Percentiles rank a stretch among this genome's conserved stretches.
Conservation (phyloP, 164 flowering plant genomes). For the Houttuynia cordata region DNA sequence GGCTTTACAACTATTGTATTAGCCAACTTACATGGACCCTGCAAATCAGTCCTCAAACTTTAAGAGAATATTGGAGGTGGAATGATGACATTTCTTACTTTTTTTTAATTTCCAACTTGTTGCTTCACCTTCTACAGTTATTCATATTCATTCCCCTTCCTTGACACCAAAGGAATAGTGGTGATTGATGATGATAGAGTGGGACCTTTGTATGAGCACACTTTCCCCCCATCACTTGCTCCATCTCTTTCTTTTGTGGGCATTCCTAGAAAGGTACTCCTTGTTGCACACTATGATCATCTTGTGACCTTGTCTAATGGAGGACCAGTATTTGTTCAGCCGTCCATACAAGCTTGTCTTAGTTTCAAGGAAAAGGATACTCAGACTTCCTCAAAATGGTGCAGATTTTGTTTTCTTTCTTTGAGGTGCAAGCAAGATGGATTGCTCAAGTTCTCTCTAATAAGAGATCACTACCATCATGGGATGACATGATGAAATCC, state of each 20-base stretch:
- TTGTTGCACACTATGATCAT: neutral
- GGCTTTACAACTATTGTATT: neutral
- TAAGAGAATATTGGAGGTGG: neutral
- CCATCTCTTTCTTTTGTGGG: conserved; percentile 87
- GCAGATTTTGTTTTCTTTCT: conserved; percentile 77
- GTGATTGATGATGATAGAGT: conserved; percentile 84
- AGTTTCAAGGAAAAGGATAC: neutral
- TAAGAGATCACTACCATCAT: conserved; percentile 63
- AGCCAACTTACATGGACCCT: neutral
- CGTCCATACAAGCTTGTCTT: neutral
- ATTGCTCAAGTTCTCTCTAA: conserved; percentile 71
- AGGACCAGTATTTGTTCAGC: neutral
- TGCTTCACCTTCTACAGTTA: conserved; percentile 40
- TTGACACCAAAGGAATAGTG: conserved; percentile 90
- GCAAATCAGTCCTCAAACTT: neutral
- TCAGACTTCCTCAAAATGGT: neutral
- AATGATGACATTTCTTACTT: neutral
- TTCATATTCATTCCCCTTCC: conserved; percentile 78
- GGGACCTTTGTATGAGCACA: conserved; percentile 87
- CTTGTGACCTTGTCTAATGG: neutral
- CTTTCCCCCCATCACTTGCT: conserved; percentile 85
- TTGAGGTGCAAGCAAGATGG: conserved; percentile 95
- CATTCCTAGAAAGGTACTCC: conserved; percentile 71
- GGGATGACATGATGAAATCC: conserved; percentile 78
- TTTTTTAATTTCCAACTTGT: neutral